These are phyloP conservation scores for Pseudogymnoascus destructans DNA, from an alignment of 2,329 filamentous ascomycete genomes.

Conservation along the genomic window DNA sequence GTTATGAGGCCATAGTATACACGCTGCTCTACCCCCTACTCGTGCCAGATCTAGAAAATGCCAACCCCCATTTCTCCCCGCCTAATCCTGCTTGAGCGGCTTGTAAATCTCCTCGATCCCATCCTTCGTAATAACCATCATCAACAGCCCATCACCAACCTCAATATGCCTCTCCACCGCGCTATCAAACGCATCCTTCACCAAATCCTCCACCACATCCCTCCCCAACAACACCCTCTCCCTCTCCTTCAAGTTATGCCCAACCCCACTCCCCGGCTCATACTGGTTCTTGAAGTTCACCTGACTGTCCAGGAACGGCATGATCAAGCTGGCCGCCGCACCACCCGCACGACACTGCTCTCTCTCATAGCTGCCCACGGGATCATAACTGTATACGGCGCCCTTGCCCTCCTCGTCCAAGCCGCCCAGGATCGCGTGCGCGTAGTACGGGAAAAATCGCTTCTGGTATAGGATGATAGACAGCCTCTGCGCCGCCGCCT, in stretches of 20 bases:
- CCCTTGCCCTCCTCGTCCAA: constrained; percentile 90
- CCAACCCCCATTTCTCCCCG: background rate
- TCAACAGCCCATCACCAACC: constrained; percentile 91
- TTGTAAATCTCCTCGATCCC: constrained; percentile 78
- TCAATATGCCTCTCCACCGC: constrained; percentile 98
- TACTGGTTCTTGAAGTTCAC: constrained; percentile 99
- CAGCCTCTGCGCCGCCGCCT: constrained; percentile 86
- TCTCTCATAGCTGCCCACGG: constrained; percentile 92
- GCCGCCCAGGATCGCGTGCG: constrained; percentile 84
- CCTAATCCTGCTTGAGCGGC: constrained; percentile 80
- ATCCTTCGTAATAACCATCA: constrained; percentile 79
- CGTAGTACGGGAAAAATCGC: constrained; percentile 98
- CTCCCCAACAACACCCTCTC: constrained; percentile 57
- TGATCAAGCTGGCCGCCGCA: constrained; percentile 86
- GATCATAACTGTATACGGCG: constrained; percentile 93
- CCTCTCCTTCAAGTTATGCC: constrained; percentile 65
- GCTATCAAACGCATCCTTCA: constrained; percentile 95
- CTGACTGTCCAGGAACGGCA: constrained; percentile 98
- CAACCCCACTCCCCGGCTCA: constrained; percentile 69
- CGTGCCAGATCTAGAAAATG: constrained; percentile 7
- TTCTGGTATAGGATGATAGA: constrained; percentile 94
- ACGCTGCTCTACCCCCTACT: background rate
- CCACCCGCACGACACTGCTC: constrained; percentile 92
- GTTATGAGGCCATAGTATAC: constrained; percentile 3
- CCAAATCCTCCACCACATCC: constrained; percentile 67